Base-by-base conservation (phyloP, 768 basidiomycete genomes). In the Austroboletus festivus region DNA sequence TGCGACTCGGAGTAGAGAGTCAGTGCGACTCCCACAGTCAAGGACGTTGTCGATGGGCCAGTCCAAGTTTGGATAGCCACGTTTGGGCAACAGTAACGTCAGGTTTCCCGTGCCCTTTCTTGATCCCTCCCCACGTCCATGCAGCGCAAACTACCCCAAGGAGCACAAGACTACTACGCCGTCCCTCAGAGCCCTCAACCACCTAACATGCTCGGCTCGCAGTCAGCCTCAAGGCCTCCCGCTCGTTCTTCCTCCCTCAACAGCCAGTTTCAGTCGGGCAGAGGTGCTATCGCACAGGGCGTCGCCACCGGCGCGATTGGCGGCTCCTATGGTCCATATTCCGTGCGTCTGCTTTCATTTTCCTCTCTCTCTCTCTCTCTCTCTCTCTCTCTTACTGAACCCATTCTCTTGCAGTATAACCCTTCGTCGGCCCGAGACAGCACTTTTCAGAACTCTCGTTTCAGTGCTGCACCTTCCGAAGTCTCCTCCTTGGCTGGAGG, bases 291-390 rank as follows among this genome's bases (percentile, higher is more conserved):
- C 39, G 79, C 85, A 10, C 83, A 81, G 53, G 85, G 87, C 39
- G 88, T 92, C n/a, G 88, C 87, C 0, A 85, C 77, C 24, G 90
- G 89, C 8, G 72, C 73, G 28, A 87, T 93, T 60, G 90, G 90
- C 4, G 78, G 80, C 21, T 82, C 81, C 16, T 92, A 91, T 73
- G 90, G 90, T 11, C 90, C 90, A 21, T 92, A 92, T 71, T 83
- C 88, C n/a, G 89, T 91, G 56, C 49, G 83, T 72, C 34, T 40
- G 16, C 12, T 38, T 42, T 23, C 34, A 13, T 44, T 31, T 45
- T 1, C 11, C n/a, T 44, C 38, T 23, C 39, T 31, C 46, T 26
- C 20, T 46, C 38, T 43, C n/a, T n/a, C n/a, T 44, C 28, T 45
- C 1, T 15, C 18, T 44, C 38, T 23, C 38, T 31, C 46, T 28